Base-by-base conservation (phyloP, 495 filamentous ascomycete species). In the Hyphodiscus hymeniophilus region DNA sequence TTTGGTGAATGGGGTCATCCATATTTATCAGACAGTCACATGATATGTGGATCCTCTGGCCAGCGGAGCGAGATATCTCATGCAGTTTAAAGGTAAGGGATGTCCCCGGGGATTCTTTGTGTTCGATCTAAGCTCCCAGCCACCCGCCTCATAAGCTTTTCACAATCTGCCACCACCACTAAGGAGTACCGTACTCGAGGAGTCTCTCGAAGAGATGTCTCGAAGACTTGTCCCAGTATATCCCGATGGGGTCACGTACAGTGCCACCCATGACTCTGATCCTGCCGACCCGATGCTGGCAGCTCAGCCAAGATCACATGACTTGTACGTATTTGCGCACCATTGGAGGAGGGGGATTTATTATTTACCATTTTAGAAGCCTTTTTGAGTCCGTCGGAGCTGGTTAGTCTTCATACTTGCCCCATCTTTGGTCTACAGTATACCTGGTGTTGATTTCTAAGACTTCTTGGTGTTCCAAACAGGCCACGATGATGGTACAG, bases 381-480 rank as follows among this genome's bases (percentile, higher is more conserved):
- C 8, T 17, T 47, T 28, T 18, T 16, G 33, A 36, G 44, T 17
- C 33, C 28, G 18, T 35, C 33, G 30, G 44, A 38, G 32, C 44
- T 33, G 44, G 44, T 47, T 12, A 47, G 44, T 30, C 44, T 47
- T 28, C 44, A 47, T 38, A 23, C 33, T 17, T 21, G 31, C 23
- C 43, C 32, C 17, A 16, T 47, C 17, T 28, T 36, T 26, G 34
- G 12, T 21, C n/a, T n/a, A n/a, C n/a, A n/a, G 26, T 24, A 38
- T 15, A 35, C 1, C 10, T 38, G 44, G 33, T 38, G 18, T 12
- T 28, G n/a, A 22, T 21, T 38, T 16, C 12, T 30, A n/a, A 38
- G 12, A 38, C 20, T 38, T 16, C 44, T 16, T 10, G 38, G 18
- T 5, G 28, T 47, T 26, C 18, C 32, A 47, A 23, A 32, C 23